Base-by-base conservation (phyloP, 1,139 yeast species). In the Schwanniomyces etchellsii region DNA sequence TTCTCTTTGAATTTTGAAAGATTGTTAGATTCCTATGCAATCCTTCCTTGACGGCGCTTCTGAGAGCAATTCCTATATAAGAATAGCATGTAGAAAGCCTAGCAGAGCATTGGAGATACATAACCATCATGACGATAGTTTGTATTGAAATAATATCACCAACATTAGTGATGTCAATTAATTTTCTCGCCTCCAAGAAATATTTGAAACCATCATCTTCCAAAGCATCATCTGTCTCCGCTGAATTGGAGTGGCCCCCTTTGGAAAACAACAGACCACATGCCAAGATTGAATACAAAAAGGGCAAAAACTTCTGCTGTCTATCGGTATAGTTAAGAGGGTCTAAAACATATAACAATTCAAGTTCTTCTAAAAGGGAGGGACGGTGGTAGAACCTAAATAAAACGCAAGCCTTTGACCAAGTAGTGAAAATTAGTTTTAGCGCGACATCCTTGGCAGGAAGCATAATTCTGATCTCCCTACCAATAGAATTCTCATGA, bases 41-140 rank as follows among this genome's bases (percentile, higher is more conserved):
- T 1, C 97, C 97, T 48, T 86, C 93, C 41, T 93, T 72, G 31
- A 88, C 59, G 0, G 95, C 95, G 30, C 91, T 81, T 49, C 96
- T 66, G 45, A 88, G 60, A 0, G 95, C 96, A 31, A 85, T 81
- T n/a, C 96, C 96, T 42, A 86, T 83, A 52, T 85, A 88, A 0
- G 95, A 80, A 52, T 88, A 88, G 55, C 96, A 88, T 0, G 95
- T 85, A 0, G 95, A 81, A 35, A 89, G 64, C 38, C 95, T 68
- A 1, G 96, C 95, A 2, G 95, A 82, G 51, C 96, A 86, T 57
- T 88, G 96, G 33, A 88, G 61, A 50, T 86, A 88, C 44, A 88
- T 68, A 34, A 84, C 79, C 65, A 71, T 61, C 80, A 70, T 74
- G 12, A 74, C 77, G 30, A 86, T 73, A 0, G 95, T 79, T 53